Evolutionary conservation across 2,329 filamentous ascomycete genomes (phyloP), one percentile per base, ranked within the genome.

Genomic region (Arthrobotrys iridis): DNA sequence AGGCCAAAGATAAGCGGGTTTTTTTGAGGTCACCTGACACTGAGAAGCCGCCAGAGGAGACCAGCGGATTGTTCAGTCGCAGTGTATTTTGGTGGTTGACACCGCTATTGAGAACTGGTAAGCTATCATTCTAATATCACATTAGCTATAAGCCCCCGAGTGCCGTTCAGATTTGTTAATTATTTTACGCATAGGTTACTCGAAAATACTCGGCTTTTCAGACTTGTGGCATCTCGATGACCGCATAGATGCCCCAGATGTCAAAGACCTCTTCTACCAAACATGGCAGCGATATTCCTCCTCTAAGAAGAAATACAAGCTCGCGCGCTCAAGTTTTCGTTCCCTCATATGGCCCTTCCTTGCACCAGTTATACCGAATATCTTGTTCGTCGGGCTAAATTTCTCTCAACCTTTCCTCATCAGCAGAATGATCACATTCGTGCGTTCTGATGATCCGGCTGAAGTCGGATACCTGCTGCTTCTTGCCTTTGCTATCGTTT

Each of bases 71-170:
- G 7, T 73, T 83, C 4, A 82, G 78, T 41, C 77, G 81, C n/a
- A 81, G 79, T 10, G 40, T 83, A 2, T 82, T 83, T 48, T 81
- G 80, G 81, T 83, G 82, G 82, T 60, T 83, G 10, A 82, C 82
- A 26, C 15, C 57, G 0, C 62, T 83, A 4, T 79, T 83, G 26
- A 68, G 37, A 43, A 26, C 52, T 28, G 71, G 71, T 75, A 30
- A 59, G 37, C 15, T 63, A 20, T 37, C 28, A 8, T 50, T 30
- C 28, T 43, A 10, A 8, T 35, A 57, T n/a, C n/a, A n/a, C n/a
- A n/a, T n/a, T n/a, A n/a, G n/a, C n/a, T n/a, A n/a, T n/a, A n/a
- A n/a, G n/a, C n/a, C n/a, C n/a, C n/a, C n/a, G n/a, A n/a, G n/a
- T n/a, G n/a, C n/a, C n/a, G n/a, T n/a, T n/a, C n/a, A n/a, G n/a